Evolutionary conservation across 2,329 filamentous ascomycete species (phyloP), one percentile per base, ranked within the genome.

Genomic region (Fusarium setosum): DNA sequence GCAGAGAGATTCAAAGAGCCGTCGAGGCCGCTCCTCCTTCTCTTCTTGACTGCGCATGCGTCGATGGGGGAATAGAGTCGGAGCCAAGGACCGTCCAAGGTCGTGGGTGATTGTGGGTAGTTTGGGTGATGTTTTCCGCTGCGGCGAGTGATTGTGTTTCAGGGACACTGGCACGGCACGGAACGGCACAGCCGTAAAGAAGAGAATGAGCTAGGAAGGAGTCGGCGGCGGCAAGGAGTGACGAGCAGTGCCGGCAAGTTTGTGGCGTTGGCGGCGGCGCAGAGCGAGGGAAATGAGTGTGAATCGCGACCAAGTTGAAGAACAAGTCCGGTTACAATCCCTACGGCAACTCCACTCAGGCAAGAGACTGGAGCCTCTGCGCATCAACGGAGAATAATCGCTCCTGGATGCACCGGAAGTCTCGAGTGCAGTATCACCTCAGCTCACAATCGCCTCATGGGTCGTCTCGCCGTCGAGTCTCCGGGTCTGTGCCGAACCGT

Each of bases 391-490:
- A 49, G 23, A 26, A 50, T 32, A 45, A 26, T 29, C n/a, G 41
- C 40, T 54, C 40, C 50, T 45, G 50, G 50, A 45, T 54, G 6
- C 38, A 23, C 50, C 31, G 7, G 21, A 37, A 32, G 34, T 54
- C 50, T 53, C 38, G 40, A 54, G 13, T 17, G 17, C 38, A 37
- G 26, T 53, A 49, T 65, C 61, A 65, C 61, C 61, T 67, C 35
- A 65, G 37, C 50, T 53, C 55, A 67, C 47, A 67, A 52, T 64
- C 59, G 55, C 37, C 63, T 67, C 63, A 67, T 64, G 53, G 55
- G 59, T 47, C 50, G 41, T 37, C 34, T 65, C 47, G 24, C 21
- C 12, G 32, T 21, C 50, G 59, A 53, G 42, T 60, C 38, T 24
- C 21, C 9, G 23, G 55, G 35, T 34, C 45, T 29, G 44, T 41